Conservation (phyloP, 139 green algal genomes). For the Chlorokybus atmophyticus region DNA sequence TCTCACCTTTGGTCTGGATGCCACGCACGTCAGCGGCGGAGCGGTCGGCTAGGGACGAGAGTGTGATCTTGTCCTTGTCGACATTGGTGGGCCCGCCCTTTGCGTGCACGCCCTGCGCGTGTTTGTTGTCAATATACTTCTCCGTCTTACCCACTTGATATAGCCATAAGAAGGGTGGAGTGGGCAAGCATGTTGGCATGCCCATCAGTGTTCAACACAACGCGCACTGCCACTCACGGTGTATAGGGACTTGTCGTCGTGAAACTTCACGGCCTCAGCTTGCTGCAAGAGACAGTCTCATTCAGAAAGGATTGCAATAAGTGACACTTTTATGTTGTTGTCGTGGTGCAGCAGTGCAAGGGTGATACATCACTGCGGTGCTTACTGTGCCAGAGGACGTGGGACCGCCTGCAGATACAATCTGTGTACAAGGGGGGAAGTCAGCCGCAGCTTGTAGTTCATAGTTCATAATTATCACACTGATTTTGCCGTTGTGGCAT, state of each 20-base stretch:
- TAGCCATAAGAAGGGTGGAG: too few species aligned
- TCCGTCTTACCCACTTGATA: too few species aligned
- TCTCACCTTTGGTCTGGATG: too few species aligned
- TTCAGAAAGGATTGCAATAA: not conserved
- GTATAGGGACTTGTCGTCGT: slow-evolving; percentile 32
- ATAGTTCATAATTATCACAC: too few species aligned
- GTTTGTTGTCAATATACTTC: too few species aligned
- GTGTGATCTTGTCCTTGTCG: not conserved
- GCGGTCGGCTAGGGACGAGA: not conserved
- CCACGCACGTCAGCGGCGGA: not conserved
- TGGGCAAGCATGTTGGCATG: too few species aligned
- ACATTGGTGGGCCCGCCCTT: slow-evolving; percentile 4
- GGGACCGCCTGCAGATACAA: slow-evolving; percentile 27
- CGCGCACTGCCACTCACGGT: too few species aligned
- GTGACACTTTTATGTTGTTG: slow-evolving; percentile 15
- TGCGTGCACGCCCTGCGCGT: not conserved
- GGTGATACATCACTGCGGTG: not conserved
- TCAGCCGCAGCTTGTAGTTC: too few species aligned
- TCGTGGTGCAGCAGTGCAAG: slow-evolving; percentile 4
- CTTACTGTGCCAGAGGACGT: slow-evolving; percentile 2
- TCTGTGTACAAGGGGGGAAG: too few species aligned
- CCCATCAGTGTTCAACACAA: too few species aligned
- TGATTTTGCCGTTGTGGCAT: too few species aligned
- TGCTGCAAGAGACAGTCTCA: slow-evolving; percentile 4
- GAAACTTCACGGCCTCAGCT: slow-evolving; percentile 25